phyloP scores from a whole-genome alignment of 140 eudicot species.

The Erigeron philadelphicus region DNA sequence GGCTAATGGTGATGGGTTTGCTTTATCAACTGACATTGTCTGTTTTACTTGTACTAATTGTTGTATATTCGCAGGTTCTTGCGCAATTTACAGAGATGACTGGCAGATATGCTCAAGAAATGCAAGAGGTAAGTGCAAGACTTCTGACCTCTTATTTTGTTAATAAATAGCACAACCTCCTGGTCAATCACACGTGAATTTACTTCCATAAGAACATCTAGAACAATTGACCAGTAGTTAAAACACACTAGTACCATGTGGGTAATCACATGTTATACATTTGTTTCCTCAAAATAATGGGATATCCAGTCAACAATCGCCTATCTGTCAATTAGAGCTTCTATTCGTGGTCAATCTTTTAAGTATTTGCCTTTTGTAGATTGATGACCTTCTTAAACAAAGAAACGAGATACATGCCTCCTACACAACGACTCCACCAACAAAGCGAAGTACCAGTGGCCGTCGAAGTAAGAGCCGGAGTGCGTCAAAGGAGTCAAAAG shows the following conservation, averaged over 20 bases:
- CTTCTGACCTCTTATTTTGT: neutral
- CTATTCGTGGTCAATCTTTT: neutral
- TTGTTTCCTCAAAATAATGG: too few relatives aligned
- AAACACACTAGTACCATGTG: too few relatives aligned
- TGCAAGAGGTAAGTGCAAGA: constrained; percentile 64
- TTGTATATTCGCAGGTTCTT: constrained; percentile 55
- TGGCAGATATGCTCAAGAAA: constrained; percentile 88
- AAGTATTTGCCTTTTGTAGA: constrained; percentile 36
- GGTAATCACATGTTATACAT: too few relatives aligned
- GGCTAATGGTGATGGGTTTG: constrained; percentile 17
- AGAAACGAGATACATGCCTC: constrained; percentile 84
- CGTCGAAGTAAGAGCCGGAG: constrained; percentile 50
- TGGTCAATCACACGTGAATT: too few relatives aligned
- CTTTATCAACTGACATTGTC: neutral
- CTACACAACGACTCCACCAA: constrained; percentile 51
- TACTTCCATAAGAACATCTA: too few relatives aligned
- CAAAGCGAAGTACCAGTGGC: constrained; percentile 40
- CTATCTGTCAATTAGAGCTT: neutral
- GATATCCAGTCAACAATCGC: neutral
- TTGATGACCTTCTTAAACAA: constrained; percentile 80
- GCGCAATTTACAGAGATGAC: constrained; percentile 98
- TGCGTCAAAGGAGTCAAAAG: constrained; percentile 48
- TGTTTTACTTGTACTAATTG: constrained; percentile 16
- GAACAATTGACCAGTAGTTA: too few relatives aligned
- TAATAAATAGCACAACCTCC: too few relatives aligned